Evolutionary conservation across 2,329 filamentous ascomycete genomes (phyloP).

Genomic region (Boeremia lycopersici): DNA sequence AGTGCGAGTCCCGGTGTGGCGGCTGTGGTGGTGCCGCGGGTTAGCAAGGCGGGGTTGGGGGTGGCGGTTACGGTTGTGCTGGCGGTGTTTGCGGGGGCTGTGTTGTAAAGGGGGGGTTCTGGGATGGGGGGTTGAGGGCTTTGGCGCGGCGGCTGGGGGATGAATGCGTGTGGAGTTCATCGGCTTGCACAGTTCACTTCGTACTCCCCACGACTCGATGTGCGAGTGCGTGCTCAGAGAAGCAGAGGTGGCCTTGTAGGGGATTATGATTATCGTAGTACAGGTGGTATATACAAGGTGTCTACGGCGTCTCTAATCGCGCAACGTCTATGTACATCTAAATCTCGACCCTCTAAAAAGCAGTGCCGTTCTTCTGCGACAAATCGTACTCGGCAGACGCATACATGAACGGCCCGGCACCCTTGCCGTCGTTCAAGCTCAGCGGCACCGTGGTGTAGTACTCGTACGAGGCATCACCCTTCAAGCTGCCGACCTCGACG

Average conservation of each 20-base stretch:
- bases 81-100: slow-evolving; percentile 33
- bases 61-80: slow-evolving; percentile 36
- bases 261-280: background rate
- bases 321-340: background rate
- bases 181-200: too few species aligned
- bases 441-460: slow-evolving; percentile 48
- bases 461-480: slow-evolving; percentile 57
- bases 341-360: background rate
- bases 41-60: slow-evolving; percentile 38
- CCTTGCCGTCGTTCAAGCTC: slow-evolving; percentile 48
- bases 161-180: too few species aligned
- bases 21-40: slow-evolving; percentile 18
- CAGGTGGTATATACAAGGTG: background rate
- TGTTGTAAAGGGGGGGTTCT: slow-evolving; percentile 25
- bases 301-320: background rate
- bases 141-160: too few species aligned
- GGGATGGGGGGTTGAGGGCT: background rate
- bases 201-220: too few species aligned
- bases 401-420: slow-evolving; percentile 51
- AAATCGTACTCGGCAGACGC: slow-evolving; percentile 42
- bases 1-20: slow-evolving; percentile 25
- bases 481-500: slow-evolving; percentile 59
- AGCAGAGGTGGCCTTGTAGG: background rate
- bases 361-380: slow-evolving; percentile 1
- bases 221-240: background rate